phyloP scores from a whole-genome alignment of 2,329 filamentous ascomycete species.

The Fusarium sp. region DNA sequence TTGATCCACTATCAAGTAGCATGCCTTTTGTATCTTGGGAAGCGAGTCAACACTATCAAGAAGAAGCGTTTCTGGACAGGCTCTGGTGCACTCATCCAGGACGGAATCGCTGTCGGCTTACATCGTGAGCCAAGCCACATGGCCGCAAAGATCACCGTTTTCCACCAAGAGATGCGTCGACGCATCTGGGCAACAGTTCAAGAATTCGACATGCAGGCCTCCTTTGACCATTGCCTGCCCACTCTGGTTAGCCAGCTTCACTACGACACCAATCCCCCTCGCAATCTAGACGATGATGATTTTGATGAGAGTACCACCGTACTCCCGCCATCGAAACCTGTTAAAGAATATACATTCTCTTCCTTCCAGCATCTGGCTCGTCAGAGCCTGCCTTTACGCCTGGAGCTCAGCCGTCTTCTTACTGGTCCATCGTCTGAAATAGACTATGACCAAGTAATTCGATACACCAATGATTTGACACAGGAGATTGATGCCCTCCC shows the following conservation, averaged over 20 bases:
- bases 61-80: constrained; percentile 72
- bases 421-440: constrained; percentile 64
- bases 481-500: constrained; percentile 69
- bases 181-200: constrained; percentile 69
- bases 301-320: constrained; percentile 63
- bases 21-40: constrained; percentile 68
- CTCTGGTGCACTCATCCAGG: constrained; percentile 64
- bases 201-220: constrained; percentile 70
- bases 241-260: constrained; percentile 66
- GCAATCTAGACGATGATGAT: constrained; percentile 67
- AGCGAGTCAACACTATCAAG: constrained; percentile 70
- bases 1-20: constrained; percentile 69
- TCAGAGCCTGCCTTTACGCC: constrained; percentile 63
- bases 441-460: constrained; percentile 70
- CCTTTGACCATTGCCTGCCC: constrained; percentile 68
- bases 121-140: constrained; percentile 68
- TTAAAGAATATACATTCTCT: constrained; percentile 65
- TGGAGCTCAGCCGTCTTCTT: constrained; percentile 66
- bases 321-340: constrained; percentile 61
- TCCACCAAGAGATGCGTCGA: constrained; percentile 70
- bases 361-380: constrained; percentile 68
- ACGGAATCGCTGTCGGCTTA: constrained; percentile 66
- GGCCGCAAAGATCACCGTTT: constrained; percentile 63
- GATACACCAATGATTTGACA: constrained; percentile 68
- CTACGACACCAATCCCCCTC: constrained; percentile 63